These are phyloP conservation scores for Leccinum ochraceum DNA, from an alignment of 768 basidiomycete species.

Conservation along the genomic window DNA sequence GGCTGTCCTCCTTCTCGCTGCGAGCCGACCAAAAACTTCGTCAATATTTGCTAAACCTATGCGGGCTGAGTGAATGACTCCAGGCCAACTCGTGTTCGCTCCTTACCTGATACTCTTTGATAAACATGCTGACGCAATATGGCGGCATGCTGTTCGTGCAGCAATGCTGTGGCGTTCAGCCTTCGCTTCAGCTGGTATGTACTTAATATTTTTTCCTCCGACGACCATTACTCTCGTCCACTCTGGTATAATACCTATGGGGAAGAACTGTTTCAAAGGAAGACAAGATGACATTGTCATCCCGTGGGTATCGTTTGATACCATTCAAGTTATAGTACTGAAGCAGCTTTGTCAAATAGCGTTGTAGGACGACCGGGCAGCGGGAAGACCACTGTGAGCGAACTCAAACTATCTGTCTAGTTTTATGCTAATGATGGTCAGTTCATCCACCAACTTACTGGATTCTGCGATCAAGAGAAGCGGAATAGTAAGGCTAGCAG, in stretches of 20 bases:
- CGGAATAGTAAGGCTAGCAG: not conserved
- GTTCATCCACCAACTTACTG: not conserved
- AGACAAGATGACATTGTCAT: not conserved
- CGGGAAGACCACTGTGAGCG: not conserved
- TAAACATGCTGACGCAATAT: not conserved
- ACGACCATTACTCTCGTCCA: not conserved
- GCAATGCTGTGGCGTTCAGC: not conserved
- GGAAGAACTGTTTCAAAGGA: not conserved
- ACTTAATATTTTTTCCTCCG: too few species aligned
- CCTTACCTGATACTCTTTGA: too few species aligned
- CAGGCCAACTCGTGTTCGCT: not conserved
- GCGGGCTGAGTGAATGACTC: not conserved
- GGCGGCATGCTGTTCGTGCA: too few species aligned
- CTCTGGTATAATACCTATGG: not conserved
- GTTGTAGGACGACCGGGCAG: not conserved
- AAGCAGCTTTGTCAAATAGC: not conserved
- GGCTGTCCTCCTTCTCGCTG: too few species aligned
- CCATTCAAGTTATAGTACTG: not conserved
- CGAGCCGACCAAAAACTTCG: slow-evolving; percentile 11
- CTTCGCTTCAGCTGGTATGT: too few species aligned
- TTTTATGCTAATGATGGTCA: not conserved
- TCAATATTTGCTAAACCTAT: not conserved
- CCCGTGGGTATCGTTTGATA: not conserved
- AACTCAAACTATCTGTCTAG: not conserved
- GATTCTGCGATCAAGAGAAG: too few species aligned